Base-by-base conservation (phyloP, 345 rosid species). In the Salix udensis region DNA sequence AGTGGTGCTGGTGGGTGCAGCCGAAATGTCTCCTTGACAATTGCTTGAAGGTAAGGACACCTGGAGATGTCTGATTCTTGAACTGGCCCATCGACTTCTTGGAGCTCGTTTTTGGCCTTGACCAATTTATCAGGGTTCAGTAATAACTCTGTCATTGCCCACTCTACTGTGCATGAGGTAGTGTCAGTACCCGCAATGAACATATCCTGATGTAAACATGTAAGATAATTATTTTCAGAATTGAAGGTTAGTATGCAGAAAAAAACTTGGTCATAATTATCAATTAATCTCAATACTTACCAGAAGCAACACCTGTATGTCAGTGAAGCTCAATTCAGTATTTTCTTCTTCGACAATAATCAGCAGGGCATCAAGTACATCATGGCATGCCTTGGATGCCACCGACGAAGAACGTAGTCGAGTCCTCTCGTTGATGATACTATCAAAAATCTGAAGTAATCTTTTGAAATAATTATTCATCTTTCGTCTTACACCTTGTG, bases 141-240 rank as follows among this genome's bases (percentile, higher is more conserved):
- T 14, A 46, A 14, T 46, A 46, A 4, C 52, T 46, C 18, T 46
- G 52, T 14, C 81, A 84, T 84, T 36, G 66, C 79, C 87, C 85
- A 84, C 40, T 84, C 85, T 1, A 79, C 4, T 3, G 81, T 76
- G 31, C 26, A 71, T 8, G 77, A 16, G 8, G 77, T 88, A 34
- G 89, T 88, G 46, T 89, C 91, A 0, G 84, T 81, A 2, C 89
- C 91, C 5, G 80, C 91, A 23, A 14, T 19, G 36, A 88, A 85
- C 66, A 85, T 18, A 23, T 85, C 90, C 88, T 88, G 71, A 19
- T 4, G 39, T 6, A 40, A 21, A 19, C 7, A 39, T 4, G 24
- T 6, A 44, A 28, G 19, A 14, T 2, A 13, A 42, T 42, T 50
- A 6, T 23, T 40, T 21, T 15, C 23, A 15, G 7, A 30, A 4